A percentile compares a stretch with the other conserved stretches of the same genome.
Evolutionary conservation across 2,329 filamentous ascomycete species (phyloP).

Genomic region (Ophiostoma ulmi): DNA sequence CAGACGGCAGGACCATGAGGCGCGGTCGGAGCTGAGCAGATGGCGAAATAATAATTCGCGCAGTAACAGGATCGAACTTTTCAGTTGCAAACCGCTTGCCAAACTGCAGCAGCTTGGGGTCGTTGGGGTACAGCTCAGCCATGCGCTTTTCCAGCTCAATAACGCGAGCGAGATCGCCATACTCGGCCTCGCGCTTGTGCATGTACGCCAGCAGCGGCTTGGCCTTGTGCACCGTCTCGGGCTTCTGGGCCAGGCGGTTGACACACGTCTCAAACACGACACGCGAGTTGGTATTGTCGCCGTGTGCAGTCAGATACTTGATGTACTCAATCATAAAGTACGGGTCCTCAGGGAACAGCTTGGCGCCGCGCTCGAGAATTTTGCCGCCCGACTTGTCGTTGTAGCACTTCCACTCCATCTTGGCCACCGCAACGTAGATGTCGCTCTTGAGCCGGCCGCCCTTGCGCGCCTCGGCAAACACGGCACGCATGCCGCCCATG

Average conservation of each 20-base stretch:
- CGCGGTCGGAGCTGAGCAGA: constrained; percentile 69
- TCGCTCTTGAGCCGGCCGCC: constrained; percentile 86
- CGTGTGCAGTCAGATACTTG: constrained; percentile 86
- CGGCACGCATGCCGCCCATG: constrained; percentile 67
- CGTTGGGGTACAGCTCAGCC: constrained; percentile 86
- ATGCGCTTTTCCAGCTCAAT: constrained; percentile 87
- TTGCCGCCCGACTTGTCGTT: constrained; percentile 88
- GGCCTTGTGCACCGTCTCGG: constrained; percentile 66
- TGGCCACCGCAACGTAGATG: constrained; percentile 86
- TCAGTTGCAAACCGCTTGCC: constrained; percentile 66
- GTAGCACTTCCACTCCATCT: constrained; percentile 94
- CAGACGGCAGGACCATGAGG: constrained; percentile 41
- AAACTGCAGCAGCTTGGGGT: constrained; percentile 71
- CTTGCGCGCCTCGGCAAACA: constrained; percentile 84
- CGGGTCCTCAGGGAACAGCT: constrained; percentile 90
- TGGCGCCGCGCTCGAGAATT: constrained; percentile 91
- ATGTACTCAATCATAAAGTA: constrained; percentile 91
- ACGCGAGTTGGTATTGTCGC: constrained; percentile 86
- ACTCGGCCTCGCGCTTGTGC: constrained; percentile 91
- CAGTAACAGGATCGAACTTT: constrained; percentile 73
- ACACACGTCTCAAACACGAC: constrained; percentile 95
- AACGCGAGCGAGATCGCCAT: constrained; percentile 87
- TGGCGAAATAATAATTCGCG: constrained; percentile 80
- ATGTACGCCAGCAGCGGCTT: constrained; percentile 87
- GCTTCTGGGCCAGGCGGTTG: constrained; percentile 70